Conservation (phyloP, 306 rosid species). For the Acacia melanoxylon region DNA sequence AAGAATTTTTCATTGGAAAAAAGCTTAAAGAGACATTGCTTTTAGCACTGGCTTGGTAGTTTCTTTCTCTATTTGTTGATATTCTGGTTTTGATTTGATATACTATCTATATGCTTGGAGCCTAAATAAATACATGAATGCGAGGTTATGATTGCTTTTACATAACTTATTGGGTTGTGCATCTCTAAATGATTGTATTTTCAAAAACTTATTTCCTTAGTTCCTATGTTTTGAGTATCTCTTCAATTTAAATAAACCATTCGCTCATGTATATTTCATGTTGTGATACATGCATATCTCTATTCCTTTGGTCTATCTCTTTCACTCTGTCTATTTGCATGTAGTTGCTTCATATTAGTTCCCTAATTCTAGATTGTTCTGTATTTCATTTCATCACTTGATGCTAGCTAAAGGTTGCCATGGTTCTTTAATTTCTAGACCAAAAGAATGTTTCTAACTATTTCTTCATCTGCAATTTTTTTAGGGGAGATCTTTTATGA, state of each 20-base stretch:
- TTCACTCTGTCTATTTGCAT: neutral
- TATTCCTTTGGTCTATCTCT: neutral
- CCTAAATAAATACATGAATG: neutral
- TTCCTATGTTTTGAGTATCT: neutral
- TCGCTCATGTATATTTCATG: neutral
- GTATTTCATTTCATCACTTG: slow-evolving; percentile 3
- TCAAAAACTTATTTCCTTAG: neutral
- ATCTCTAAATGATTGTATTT: neutral
- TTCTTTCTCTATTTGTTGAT: neutral
- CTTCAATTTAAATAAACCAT: neutral
- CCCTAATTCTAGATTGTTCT: slow-evolving; percentile 5
- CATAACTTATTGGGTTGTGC: neutral
- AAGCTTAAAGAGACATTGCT: neutral
- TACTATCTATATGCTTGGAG: neutral
- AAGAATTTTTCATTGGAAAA: neutral
- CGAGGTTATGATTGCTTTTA: neutral
- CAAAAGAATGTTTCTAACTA: slow-evolving; percentile 31
- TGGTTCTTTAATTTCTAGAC: slow-evolving; percentile 21
- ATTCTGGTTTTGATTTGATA: neutral
- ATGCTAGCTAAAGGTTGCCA: slow-evolving; percentile 30
- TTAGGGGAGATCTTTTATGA: slow-evolving; percentile 84
- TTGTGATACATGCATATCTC: neutral
- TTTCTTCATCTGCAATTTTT: slow-evolving; percentile 32
- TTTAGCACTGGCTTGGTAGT: neutral
- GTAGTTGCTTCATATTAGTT: neutral